These are phyloP conservation scores for Colletotrichum tropicale DNA, from an alignment of 2,329 filamentous ascomycete genomes.

Conservation along the genomic window DNA sequence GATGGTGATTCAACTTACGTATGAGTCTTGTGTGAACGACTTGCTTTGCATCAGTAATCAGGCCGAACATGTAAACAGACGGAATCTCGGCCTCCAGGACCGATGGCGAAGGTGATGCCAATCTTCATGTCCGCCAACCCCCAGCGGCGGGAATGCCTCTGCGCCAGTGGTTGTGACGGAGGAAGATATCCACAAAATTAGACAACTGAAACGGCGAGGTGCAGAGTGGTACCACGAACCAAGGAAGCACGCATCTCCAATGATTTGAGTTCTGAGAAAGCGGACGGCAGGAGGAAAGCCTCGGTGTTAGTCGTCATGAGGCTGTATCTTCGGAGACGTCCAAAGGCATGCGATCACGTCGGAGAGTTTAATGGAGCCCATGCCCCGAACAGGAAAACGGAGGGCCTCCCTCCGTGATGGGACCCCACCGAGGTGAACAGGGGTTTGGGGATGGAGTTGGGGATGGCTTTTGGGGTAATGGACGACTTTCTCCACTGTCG, in stretches of 20 bases:
- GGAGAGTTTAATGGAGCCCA: background rate
- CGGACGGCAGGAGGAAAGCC: background rate
- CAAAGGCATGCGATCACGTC: background rate
- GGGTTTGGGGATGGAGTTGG: background rate
- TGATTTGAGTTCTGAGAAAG: background rate
- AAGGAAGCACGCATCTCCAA: background rate
- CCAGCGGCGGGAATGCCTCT: background rate
- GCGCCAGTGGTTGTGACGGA: background rate
- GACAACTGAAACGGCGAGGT: background rate
- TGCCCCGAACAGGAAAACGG: background rate
- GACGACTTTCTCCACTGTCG: background rate
- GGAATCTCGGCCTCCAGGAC: background rate
- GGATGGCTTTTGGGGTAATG: background rate
- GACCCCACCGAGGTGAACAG: background rate
- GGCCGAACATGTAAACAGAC: background rate
- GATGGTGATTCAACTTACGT: background rate
- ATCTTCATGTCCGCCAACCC: background rate
- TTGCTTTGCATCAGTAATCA: background rate
- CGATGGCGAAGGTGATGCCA: background rate
- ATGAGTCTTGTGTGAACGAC: background rate
- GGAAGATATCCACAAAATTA: background rate
- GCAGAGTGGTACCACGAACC: background rate
- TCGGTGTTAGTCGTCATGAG: background rate
- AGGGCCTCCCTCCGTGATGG: conserved; percentile 1
- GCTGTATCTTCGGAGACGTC: background rate